phyloP scores from a whole-genome alignment of 2,329 filamentous ascomycete species.

The Stachybotrys elegans region DNA sequence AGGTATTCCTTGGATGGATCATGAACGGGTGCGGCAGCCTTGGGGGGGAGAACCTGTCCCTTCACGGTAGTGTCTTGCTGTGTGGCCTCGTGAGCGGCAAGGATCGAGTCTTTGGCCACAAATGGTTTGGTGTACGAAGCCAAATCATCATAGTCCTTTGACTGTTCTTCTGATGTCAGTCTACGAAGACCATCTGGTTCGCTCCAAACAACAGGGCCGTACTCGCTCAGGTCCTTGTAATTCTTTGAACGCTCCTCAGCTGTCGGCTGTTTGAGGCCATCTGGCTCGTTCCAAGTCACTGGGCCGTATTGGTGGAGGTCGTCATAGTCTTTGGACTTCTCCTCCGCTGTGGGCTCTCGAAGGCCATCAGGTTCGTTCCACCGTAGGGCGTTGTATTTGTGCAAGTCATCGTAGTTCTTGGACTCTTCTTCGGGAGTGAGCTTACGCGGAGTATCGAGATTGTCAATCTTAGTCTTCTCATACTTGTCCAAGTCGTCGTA shows the following conservation, averaged over 20 bases:
- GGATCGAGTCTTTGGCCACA: conserved; percentile 23
- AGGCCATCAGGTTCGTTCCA: conserved; percentile 21
- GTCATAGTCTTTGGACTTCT: conserved; percentile 22
- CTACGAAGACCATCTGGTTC: conserved; percentile 24
- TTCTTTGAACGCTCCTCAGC: conserved; percentile 29
- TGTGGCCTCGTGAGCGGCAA: conserved; percentile 20
- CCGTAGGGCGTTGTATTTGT: conserved; percentile 20
- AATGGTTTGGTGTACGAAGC: conserved; percentile 28
- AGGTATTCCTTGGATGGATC: conserved; percentile 28
- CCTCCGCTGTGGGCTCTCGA: conserved; percentile 16
- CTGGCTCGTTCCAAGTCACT: conserved; percentile 21
- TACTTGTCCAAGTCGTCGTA: conserved; percentile 33
- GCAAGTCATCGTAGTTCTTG: conserved; percentile 25
- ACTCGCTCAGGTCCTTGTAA: conserved; percentile 36
- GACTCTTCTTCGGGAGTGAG: conserved; percentile 22
- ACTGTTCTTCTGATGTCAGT: conserved; percentile 21
- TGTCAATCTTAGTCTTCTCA: conserved; percentile 21
- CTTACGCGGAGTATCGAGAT: conserved; percentile 18
- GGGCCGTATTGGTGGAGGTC: conserved; percentile 26
- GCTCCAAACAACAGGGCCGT: conserved; percentile 25
- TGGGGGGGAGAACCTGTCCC: conserved; percentile 30
- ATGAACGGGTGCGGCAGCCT: conserved; percentile 23
- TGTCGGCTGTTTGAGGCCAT: conserved; percentile 15
- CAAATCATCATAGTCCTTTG: conserved; percentile 29
- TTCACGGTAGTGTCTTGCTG: conserved; percentile 23